Conservation (phyloP, 2,329 filamentous ascomycete genomes). For the Arthrobotrys megalospora region DNA sequence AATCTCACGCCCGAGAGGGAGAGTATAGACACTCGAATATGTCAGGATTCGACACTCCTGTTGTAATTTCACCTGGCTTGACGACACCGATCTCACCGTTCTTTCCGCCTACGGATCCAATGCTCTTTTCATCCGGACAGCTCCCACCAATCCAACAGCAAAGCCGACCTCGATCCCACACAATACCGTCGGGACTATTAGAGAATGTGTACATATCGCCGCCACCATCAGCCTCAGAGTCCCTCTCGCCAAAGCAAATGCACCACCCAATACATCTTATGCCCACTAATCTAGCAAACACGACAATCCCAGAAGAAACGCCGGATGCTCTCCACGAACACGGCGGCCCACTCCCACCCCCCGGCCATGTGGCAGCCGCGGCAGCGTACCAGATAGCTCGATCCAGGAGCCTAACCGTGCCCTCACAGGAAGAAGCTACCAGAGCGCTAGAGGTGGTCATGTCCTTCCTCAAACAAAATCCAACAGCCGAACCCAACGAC, state of each 20-base stretch:
- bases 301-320: conserved; percentile 58
- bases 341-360: conserved; percentile 16
- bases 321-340: conserved; percentile 51
- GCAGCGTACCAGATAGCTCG: conserved; percentile 55
- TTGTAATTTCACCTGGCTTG: conserved; percentile 57
- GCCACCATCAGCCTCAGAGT: conserved; percentile 60
- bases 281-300: conserved; percentile 58
- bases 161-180: conserved; percentile 58
- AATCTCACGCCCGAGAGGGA: conserved; percentile 47
- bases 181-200: conserved; percentile 56
- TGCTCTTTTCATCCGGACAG: conserved; percentile 57
- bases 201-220: conserved; percentile 60
- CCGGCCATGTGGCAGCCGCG: conserved; percentile 33
- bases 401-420: conserved; percentile 66
- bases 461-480: conserved; percentile 82
- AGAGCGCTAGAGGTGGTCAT: conserved; percentile 85
- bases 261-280: conserved; percentile 56
- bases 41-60: conserved; percentile 58
- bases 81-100: conserved; percentile 59
- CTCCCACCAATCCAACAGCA: conserved; percentile 56
- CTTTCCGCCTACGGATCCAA: conserved; percentile 53
- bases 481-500: conserved; percentile 80
- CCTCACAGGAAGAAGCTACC: conserved; percentile 87
- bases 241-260: conserved; percentile 62
- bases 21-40: conserved; percentile 60